Evolutionary conservation across 2,329 filamentous ascomycete genomes (phyloP).

Genomic region (Pseudogymnoascus sp.): DNA sequence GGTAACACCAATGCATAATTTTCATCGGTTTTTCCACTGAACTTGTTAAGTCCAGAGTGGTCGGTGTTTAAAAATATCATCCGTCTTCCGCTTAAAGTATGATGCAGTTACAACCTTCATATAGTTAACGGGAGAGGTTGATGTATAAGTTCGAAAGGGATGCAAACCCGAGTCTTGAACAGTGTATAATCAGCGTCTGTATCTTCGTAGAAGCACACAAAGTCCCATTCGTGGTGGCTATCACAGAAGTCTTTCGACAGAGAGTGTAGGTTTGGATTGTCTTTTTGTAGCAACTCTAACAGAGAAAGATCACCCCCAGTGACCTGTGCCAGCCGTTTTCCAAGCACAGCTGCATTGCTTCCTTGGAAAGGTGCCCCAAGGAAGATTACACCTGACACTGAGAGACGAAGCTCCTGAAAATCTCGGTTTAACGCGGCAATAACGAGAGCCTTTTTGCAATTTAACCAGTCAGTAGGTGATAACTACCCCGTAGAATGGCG

Average conservation of each 20-base stretch:
- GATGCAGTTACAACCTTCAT: slow-evolving; percentile 10
- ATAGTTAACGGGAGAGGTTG: background rate
- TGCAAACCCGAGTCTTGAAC: slow-evolving; percentile 6
- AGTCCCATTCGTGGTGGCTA: slow-evolving; percentile 8
- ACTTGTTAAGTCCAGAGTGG: slow-evolving; percentile 19
- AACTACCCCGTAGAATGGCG: background rate
- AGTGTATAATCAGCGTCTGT: background rate
- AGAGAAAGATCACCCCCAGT: background rate
- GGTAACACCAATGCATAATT: slow-evolving; percentile 14
- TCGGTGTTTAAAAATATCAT: slow-evolving; percentile 15
- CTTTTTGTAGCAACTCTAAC: slow-evolving; percentile 12
- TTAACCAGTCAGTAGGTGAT: background rate
- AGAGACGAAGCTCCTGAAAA: slow-evolving; percentile 13
- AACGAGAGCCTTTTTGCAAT: slow-evolving; percentile 13
- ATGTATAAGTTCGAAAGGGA: background rate
- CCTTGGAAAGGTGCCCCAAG: slow-evolving; percentile 16
- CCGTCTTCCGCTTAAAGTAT: slow-evolving; percentile 12
- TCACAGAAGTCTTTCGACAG: slow-evolving; percentile 11
- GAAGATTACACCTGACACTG: slow-evolving; percentile 16
- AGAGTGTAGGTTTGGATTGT: slow-evolving; percentile 8
- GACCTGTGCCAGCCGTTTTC: slow-evolving; percentile 6
- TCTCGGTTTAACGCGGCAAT: slow-evolving; percentile 2
- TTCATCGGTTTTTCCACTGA: slow-evolving; percentile 14
- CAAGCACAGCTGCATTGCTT: slow-evolving; percentile 11
- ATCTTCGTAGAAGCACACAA: slow-evolving; percentile 13